Conservation (phyloP, 2,329 filamentous ascomycete genomes). For the Elsinoe batatas region DNA sequence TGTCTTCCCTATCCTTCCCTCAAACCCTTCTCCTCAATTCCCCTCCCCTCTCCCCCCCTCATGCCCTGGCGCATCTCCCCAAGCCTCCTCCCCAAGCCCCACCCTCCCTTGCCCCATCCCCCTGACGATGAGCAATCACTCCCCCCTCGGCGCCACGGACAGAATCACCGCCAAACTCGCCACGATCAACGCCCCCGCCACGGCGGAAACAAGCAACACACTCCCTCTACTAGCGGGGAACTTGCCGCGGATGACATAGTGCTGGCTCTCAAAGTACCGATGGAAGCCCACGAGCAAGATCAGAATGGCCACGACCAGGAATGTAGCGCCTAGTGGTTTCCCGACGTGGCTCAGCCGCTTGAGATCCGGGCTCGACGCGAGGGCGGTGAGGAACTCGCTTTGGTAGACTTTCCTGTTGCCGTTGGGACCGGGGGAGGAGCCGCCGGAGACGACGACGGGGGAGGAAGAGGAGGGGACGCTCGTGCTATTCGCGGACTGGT, state of each 20-base stretch:
- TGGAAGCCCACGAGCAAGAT: constrained; percentile 68
- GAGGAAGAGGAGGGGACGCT: constrained; percentile 18
- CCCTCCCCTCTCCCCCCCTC: no score
- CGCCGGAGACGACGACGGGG: constrained; percentile 16
- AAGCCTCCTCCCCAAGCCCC: no score
- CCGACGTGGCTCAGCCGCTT: constrained; percentile 51
- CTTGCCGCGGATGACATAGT: constrained; percentile 70
- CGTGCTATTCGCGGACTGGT: constrained; percentile 17
- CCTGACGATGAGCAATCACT: not conserved
- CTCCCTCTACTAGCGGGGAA: constrained; percentile 71
- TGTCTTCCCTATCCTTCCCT: no score
- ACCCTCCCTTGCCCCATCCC: no score
- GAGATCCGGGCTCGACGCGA: constrained; percentile 5
- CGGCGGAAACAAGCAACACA: constrained; percentile 56
- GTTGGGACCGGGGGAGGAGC: not conserved
- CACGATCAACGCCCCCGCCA: constrained; percentile 52
- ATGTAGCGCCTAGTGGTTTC: constrained; percentile 66
- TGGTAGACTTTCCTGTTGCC: not conserved
- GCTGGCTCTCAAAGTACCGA: constrained; percentile 66
- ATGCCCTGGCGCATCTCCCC: no score
- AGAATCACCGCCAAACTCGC: constrained; percentile 51
- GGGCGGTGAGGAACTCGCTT: constrained; percentile 6
- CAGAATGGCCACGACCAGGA: constrained; percentile 64
- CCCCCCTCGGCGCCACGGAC: constrained; percentile 38
- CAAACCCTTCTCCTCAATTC: no score